Evolutionary conservation across 129 eudicot genomes (phyloP), one percentile per base, ranked within the genome.

Genomic region (Pulicaria dysenterica): DNA sequence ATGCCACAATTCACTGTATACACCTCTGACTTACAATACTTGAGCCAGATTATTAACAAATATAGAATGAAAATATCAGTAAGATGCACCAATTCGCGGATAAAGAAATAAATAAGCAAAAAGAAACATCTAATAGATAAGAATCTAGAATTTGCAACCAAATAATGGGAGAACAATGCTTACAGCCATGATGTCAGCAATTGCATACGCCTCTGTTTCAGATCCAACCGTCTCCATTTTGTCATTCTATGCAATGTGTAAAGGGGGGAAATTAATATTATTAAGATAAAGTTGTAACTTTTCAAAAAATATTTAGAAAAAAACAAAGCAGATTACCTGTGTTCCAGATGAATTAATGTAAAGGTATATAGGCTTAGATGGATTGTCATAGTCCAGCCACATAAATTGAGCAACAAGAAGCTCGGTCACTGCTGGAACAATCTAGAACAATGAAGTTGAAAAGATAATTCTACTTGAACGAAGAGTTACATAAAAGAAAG

Each of bases 281-380:
- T 6, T 34, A 19, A 64, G 59, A 55, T 36, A 72, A 65, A 13
- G 8, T 51, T 77, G 5, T 12, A 53, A 31, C 8, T n/a, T 40
- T 47, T 59, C 62, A 51, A 9, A 60, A 60, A 34, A 24, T 48
- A 36, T 42, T 39, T n/a, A 40, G 3, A 41, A 59, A 14, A 42
- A 58, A 5, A 9, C 44, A 24, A 9, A 10, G 51, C 65, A 47
- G 38, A 71, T 77, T 12, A 92, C 96, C 92, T 85, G 96, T 63
- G 95, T 93, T 42, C 96, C 96, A 31, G 96, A 70, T 51, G 98
- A 93, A 80, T 93, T 87, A 38, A 93, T 89, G 82, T 93, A 93
- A 0, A 93, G 83, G 79, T 93, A 87, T 49, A 93, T 87, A 31
- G 98, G 98, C 83, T 93, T 83, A 45, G 91, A 50, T 6, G 80